Conservation (phyloP, 2,329 filamentous ascomycete genomes). For the Clonostachys chloroleuca region DNA sequence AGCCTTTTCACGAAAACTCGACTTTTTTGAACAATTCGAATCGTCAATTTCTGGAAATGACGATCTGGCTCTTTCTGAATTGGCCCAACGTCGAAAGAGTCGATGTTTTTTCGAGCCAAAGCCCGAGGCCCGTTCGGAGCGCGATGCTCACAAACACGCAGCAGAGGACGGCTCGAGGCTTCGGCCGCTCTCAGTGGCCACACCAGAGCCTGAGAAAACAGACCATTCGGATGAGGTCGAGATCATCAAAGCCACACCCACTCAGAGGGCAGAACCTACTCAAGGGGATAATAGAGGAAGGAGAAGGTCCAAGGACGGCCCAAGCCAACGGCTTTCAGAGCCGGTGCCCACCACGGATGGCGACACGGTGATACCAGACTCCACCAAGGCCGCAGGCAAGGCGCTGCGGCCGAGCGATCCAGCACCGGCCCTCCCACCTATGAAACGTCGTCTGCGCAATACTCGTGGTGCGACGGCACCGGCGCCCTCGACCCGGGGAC, state of each 20-base stretch:
- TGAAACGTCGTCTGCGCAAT: too few relatives aligned
- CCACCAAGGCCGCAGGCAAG: slow-evolving; percentile 9
- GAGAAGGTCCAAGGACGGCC: too few relatives aligned
- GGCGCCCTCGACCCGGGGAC: slow-evolving; percentile 13
- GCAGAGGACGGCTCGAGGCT: too few relatives aligned
- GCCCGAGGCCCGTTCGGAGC: neutral
- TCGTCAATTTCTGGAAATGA: neutral
- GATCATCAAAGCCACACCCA: slow-evolving; percentile 19
- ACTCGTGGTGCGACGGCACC: slow-evolving; percentile 5
- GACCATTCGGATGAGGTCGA: too few relatives aligned
- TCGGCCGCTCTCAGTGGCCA: too few relatives aligned
- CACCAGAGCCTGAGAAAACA: too few relatives aligned
- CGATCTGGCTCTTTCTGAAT: slow-evolving; percentile 5
- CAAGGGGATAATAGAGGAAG: too few relatives aligned
- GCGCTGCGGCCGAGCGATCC: slow-evolving; percentile 17
- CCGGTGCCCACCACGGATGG: slow-evolving; percentile 2
- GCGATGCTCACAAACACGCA: too few relatives aligned
- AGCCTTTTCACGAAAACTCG: too few relatives aligned
- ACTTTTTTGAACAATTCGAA: too few relatives aligned
- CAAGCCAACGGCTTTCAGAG: too few relatives aligned
- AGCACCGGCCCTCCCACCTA: slow-evolving; percentile 12
- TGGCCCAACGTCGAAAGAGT: slow-evolving; percentile 7
- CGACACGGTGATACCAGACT: slow-evolving; percentile 19
- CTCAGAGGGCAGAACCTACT: too few relatives aligned
- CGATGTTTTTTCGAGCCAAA: neutral